Evolutionary conservation across 345 rosid genomes (phyloP).

Genomic region (Hirschfeldia incana): DNA sequence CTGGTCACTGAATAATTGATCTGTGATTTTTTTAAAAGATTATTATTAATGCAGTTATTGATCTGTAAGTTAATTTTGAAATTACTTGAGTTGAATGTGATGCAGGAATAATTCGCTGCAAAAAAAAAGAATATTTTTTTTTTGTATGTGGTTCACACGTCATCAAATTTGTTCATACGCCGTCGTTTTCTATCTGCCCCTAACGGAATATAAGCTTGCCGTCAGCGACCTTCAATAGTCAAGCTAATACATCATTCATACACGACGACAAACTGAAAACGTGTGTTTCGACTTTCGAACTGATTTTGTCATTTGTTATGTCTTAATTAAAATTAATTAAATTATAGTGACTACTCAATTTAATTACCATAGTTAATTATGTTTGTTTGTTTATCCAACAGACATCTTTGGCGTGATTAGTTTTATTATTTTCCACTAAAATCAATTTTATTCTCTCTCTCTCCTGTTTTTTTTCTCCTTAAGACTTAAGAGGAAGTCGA

Average conservation of each 20-base stretch:
- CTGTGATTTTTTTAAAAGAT: too few species aligned
- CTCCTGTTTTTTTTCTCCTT: not conserved
- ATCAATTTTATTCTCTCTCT: not conserved
- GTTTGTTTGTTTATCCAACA: conserved; percentile 2
- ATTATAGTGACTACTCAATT: not conserved
- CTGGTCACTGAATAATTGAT: too few species aligned
- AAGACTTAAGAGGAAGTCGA: not conserved
- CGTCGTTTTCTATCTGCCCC: conserved; percentile 20
- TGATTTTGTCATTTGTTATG: conserved; percentile 17
- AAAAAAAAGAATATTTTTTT: too few species aligned
- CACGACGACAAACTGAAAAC: conserved; percentile 25
- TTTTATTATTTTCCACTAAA: not conserved
- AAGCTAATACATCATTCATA: too few species aligned
- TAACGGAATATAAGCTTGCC: conserved; percentile 12
- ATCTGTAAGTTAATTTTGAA: too few species aligned
- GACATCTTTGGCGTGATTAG: conserved; percentile 33
- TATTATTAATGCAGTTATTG: too few species aligned
- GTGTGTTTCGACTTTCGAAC: conserved; percentile 3
- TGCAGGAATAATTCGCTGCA: not conserved
- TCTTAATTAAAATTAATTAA: not conserved
- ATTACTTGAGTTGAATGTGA: not conserved
- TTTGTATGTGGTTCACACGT: not conserved
- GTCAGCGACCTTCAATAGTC: conserved; percentile 26
- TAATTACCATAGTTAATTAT: not conserved
- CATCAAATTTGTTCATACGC: conserved; percentile 25